Conservation (phyloP, 202 grass and related monocot genomes). For the Musa balbisiana region DNA sequence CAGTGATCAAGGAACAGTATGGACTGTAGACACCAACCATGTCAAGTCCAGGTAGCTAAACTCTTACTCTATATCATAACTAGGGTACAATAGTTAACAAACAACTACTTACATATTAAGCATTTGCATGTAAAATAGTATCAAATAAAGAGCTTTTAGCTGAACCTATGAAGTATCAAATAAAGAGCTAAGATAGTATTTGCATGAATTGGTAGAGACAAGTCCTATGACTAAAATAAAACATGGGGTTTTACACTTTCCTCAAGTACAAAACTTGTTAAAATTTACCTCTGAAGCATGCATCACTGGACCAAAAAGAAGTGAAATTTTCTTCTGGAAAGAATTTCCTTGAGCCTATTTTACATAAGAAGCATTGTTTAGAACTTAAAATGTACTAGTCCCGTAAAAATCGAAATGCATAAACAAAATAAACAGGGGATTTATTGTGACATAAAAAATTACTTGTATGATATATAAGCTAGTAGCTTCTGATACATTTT, state of each 20-base stretch:
- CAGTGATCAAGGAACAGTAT: too few species aligned
- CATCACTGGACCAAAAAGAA: conserved; percentile 60
- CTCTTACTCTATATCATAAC: too few species aligned
- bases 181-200: too few species aligned
- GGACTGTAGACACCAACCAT: too few species aligned
- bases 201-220: too few species aligned
- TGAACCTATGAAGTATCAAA: too few species aligned
- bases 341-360: conserved; percentile 91
- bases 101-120: too few species aligned
- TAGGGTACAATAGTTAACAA: too few species aligned
- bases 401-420: background rate
- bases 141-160: too few species aligned
- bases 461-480: background rate
- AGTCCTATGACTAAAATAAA: background rate
- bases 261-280: background rate
- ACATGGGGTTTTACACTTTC: background rate
- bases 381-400: background rate
- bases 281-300: conserved; percentile 61
- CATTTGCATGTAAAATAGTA: too few species aligned
- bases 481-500: background rate
- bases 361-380: conserved; percentile 14
- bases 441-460: background rate
- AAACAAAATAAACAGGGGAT: background rate
- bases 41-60: too few species aligned
- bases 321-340: conserved; percentile 84